Conservation (phyloP, 148 eudicot genomes). For the Silene uniflora region DNA sequence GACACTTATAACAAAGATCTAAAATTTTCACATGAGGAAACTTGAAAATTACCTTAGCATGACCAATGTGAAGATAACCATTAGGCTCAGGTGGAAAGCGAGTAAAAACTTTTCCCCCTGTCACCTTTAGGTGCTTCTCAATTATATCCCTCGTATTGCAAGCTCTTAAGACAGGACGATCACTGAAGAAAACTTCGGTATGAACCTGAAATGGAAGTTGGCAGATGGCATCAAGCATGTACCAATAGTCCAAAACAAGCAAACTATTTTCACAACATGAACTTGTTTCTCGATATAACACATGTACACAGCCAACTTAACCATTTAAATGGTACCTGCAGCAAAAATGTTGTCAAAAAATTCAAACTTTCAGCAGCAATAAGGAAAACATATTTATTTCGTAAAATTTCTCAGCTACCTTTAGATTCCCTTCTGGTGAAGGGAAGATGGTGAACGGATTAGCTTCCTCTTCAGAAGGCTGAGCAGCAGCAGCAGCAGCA, state of each 20-base stretch:
- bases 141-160: constrained; percentile 74
- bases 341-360: neutral
- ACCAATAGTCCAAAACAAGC: neutral
- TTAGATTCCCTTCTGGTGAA: constrained; percentile 75
- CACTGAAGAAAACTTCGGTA: constrained; percentile 83
- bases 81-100: constrained; percentile 99
- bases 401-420: constrained; percentile 39
- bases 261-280: neutral
- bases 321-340: too few species aligned
- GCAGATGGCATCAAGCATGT: constrained; percentile 4
- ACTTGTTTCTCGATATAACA: neutral
- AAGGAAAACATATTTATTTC: neutral
- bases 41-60: constrained; percentile 68
- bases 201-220: constrained; percentile 61
- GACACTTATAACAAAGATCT: neutral
- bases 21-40: neutral
- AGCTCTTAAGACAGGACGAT: constrained; percentile 68
- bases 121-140: constrained; percentile 68
- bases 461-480: constrained; percentile 82
- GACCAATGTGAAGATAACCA: constrained; percentile 98
- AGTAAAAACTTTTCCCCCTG: constrained; percentile 81
- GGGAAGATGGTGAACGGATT: constrained; percentile 87
- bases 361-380: too few species aligned
- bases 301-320: too few species aligned
- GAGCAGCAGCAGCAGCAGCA: constrained; percentile 31